These are phyloP conservation scores for Pleurotus pulmonarius DNA, from an alignment of 768 basidiomycete species.

Conservation along the genomic window DNA sequence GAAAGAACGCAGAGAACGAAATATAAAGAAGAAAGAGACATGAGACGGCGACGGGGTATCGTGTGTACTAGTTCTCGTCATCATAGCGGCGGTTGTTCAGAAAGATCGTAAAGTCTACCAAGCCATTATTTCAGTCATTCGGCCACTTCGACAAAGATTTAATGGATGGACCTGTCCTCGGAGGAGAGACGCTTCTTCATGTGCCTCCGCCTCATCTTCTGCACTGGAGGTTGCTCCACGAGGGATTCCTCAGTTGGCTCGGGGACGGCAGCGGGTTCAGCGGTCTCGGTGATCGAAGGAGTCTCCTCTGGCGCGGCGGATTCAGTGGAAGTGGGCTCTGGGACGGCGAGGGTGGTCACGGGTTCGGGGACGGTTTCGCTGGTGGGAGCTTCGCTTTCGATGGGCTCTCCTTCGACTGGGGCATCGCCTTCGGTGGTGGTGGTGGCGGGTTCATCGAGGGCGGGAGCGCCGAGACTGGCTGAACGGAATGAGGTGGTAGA, in stretches of 20 bases:
- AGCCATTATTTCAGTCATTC: neutral
- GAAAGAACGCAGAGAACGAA: too few relatives aligned
- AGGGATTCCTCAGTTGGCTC: neutral
- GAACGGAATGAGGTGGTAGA: neutral
- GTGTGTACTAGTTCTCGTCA: too few relatives aligned
- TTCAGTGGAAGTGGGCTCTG: neutral
- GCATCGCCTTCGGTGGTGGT: neutral
- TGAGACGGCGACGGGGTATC: too few relatives aligned
- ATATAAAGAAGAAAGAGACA: too few relatives aligned
- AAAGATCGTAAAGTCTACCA: neutral
- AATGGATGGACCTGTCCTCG: neutral
- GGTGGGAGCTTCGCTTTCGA: neutral
- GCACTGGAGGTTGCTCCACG: neutral
- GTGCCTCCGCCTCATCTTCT: slow-evolving; percentile 6
- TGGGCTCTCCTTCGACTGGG: neutral
- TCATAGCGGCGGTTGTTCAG: neutral
- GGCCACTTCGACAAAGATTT: neutral
- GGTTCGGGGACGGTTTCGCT: neutral
- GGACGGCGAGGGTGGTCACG: neutral
- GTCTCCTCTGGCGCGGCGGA: neutral
- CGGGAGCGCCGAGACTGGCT: neutral
- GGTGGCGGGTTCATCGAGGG: neutral
- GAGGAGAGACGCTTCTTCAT: slow-evolving; percentile 1
- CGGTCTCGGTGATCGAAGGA: neutral
- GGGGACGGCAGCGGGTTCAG: neutral